A percentile compares a stretch with the other conserved stretches of the same genome.
These are phyloP conservation scores for Lachnellula suecica DNA, from an alignment of 2,329 filamentous ascomycete genomes.

Conservation along the genomic window DNA sequence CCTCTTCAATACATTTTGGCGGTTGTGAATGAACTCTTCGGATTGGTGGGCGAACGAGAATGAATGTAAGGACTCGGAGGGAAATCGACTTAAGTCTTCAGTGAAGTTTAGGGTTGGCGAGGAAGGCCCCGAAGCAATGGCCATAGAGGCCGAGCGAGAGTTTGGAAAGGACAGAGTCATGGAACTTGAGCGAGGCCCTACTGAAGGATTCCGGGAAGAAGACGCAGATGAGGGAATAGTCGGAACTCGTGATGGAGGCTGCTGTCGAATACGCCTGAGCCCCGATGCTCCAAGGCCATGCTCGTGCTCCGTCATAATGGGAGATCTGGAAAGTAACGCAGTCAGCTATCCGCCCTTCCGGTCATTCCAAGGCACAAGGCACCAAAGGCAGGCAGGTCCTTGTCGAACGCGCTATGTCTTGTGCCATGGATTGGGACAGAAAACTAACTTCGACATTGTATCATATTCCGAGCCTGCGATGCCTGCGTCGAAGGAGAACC, in stretches of 20 bases:
- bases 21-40: constrained; percentile 85
- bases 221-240: constrained; percentile 64
- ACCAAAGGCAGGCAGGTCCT: too few species aligned
- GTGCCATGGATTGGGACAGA: background rate
- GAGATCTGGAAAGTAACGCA: constrained; percentile 57
- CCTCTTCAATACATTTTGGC: constrained; percentile 89
- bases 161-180: constrained; percentile 66
- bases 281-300: constrained; percentile 84
- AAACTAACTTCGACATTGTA: constrained; percentile 68
- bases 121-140: constrained; percentile 52
- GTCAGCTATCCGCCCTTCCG: constrained; percentile 26
- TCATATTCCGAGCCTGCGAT: constrained; percentile 61
- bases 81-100: constrained; percentile 90
- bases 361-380: too few species aligned
- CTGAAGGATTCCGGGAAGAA: constrained; percentile 60
- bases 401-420: constrained; percentile 13
- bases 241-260: constrained; percentile 65
- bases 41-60: constrained; percentile 98
- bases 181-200: constrained; percentile 66
- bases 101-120: constrained; percentile 71
- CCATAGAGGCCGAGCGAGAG: constrained; percentile 27
- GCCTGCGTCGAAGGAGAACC: constrained; percentile 76
- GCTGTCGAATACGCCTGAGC: constrained; percentile 89
- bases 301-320: constrained; percentile 82
- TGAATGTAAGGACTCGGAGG: constrained; percentile 93